Percentiles rank a stretch among this genome's conserved stretches.
phyloP scores from a whole-genome alignment of 306 rosid genomes.

The Luffa acutangula region DNA sequence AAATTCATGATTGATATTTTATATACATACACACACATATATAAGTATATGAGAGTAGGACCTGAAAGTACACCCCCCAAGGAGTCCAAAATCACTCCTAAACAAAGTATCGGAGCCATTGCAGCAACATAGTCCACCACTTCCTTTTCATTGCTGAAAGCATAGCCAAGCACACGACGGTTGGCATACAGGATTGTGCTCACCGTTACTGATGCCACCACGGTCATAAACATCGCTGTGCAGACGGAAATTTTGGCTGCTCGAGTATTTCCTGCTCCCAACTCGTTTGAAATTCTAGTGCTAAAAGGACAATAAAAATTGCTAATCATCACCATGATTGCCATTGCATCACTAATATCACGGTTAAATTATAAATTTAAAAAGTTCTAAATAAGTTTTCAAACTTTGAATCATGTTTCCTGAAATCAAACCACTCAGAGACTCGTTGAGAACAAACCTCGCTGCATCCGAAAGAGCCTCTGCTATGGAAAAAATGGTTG shows the following conservation, averaged over 20 bases:
- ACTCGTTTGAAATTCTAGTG: constrained; percentile 35
- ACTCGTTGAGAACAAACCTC: constrained; percentile 30
- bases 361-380: no score
- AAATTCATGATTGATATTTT: no score
- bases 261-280: constrained; percentile 56
- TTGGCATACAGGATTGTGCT: constrained; percentile 28
- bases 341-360: not conserved
- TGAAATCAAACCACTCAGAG: not conserved
- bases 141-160: constrained; percentile 53
- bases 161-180: constrained; percentile 36
- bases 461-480: constrained; percentile 61
- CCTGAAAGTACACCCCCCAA: constrained; percentile 52
- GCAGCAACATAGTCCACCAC: constrained; percentile 52
- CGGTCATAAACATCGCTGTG: constrained; percentile 33
- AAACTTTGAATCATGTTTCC: not conserved
- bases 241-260: constrained; percentile 34
- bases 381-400: not conserved
- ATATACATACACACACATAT: no score
- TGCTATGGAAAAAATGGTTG: constrained; percentile 48
- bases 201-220: constrained; percentile 21
- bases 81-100: constrained; percentile 39
- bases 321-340: not conserved
- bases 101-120: constrained; percentile 49
- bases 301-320: not conserved
- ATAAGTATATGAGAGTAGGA: constrained; percentile 4